Percentiles rank a stretch among this genome's conserved stretches.
These are phyloP conservation scores for Excoecaria cochinchinensis DNA, from an alignment of 345 rosid genomes.

Conservation along the genomic window DNA sequence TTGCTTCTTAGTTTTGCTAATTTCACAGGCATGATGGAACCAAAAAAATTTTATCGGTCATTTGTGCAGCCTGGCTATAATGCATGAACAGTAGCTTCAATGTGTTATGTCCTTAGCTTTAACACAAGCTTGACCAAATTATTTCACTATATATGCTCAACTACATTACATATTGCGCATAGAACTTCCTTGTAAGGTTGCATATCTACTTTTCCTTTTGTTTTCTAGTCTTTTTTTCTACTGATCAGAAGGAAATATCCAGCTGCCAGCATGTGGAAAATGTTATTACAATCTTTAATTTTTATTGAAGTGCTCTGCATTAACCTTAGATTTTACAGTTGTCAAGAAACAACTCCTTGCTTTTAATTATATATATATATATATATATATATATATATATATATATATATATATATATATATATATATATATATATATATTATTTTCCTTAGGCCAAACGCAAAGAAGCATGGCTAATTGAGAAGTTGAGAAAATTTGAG, in stretches of 20 bases:
- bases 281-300: not conserved
- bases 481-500: constrained; percentile 76
- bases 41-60: not conserved
- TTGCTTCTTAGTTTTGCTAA: not conserved
- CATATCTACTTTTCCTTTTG: not conserved
- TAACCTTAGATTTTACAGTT: not conserved
- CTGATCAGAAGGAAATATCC: not conserved
- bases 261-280: not conserved
- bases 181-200: not conserved
- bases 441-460: constrained; percentile 67
- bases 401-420: too few species aligned
- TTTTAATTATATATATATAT: not conserved
- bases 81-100: not conserved
- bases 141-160: too few species aligned
- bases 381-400: too few species aligned
- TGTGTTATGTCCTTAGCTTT: not conserved
- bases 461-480: constrained; percentile 88
- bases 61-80: not conserved
- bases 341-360: not conserved
- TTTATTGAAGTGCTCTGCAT: not conserved
- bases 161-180: too few species aligned
- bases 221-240: constrained; percentile 1
- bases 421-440: too few species aligned
- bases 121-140: too few species aligned
- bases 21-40: not conserved